Conservation (phyloP, 192 early-diverging fungal genomes). For the Entomortierella chlamydospora region DNA sequence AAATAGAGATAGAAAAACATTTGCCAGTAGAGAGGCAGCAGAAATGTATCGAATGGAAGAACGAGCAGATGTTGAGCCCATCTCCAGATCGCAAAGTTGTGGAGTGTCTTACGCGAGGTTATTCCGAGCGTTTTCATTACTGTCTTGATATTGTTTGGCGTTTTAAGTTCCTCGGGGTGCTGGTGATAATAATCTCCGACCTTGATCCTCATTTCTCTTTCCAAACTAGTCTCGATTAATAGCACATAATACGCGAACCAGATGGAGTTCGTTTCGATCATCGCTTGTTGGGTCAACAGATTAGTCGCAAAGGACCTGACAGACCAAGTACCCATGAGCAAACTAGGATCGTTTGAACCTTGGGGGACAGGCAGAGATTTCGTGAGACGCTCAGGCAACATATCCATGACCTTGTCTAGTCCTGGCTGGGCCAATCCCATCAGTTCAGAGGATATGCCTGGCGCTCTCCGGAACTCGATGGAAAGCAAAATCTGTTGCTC, state of each 20-base stretch:
- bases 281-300: constrained; percentile 57
- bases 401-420: constrained; percentile 42
- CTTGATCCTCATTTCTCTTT: constrained; percentile 47
- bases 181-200: constrained; percentile 35
- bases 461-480: constrained; percentile 37
- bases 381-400: constrained; percentile 47
- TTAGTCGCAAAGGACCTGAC: constrained; percentile 55
- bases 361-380: constrained; percentile 55
- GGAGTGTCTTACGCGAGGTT: constrained; percentile 50
- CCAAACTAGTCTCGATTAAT: constrained; percentile 52
- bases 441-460: constrained; percentile 45
- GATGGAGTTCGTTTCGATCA: constrained; percentile 53
- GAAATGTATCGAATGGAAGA: constrained; percentile 51
- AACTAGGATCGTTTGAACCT: constrained; percentile 55
- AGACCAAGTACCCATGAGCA: constrained; percentile 63
- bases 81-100: constrained; percentile 63
- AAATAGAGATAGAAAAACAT: constrained; percentile 65
- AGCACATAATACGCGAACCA: constrained; percentile 65
- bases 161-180: constrained; percentile 39
- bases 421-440: constrained; percentile 48
- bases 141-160: constrained; percentile 31
- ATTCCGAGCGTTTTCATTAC: constrained; percentile 49
- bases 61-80: constrained; percentile 62
- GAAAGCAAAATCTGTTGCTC: constrained; percentile 50
- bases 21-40: constrained; percentile 60